Evolutionary conservation across 2,329 filamentous ascomycete genomes (phyloP).

Genomic region (Aspergillus latus): DNA sequence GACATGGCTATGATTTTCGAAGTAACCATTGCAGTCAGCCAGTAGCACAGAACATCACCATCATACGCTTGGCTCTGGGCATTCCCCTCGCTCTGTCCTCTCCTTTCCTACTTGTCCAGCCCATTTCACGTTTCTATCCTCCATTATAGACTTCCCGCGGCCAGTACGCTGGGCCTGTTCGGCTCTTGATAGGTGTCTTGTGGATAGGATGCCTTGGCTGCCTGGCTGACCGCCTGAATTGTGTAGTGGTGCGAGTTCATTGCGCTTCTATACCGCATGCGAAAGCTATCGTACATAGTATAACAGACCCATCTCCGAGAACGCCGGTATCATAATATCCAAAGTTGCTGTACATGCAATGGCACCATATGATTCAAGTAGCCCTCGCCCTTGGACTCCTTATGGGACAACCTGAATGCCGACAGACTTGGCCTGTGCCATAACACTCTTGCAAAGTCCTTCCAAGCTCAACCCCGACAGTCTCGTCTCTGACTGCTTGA

Average conservation of each 20-base stretch:
- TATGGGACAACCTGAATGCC: constrained; percentile 70
- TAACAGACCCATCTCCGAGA: constrained; percentile 24
- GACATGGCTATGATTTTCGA: constrained; percentile 3
- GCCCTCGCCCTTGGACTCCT: constrained; percentile 7
- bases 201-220: neutral
- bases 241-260: neutral
- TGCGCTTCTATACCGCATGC: constrained; percentile 28
- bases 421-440: constrained; percentile 72
- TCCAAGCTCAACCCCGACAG: constrained; percentile 70
- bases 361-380: constrained; percentile 3
- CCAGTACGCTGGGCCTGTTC: neutral
- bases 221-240: neutral
- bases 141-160: neutral
- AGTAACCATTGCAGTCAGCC: neutral
- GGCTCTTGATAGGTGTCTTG: neutral
- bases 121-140: no score
- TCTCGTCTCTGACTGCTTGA: constrained; percentile 79
- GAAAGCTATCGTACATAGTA: constrained; percentile 28
- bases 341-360: constrained; percentile 15
- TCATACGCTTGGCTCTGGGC: constrained; percentile 1
- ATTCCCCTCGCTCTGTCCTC: neutral
- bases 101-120: neutral
- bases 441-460: constrained; percentile 70
- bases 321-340: constrained; percentile 27
- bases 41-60: neutral